phyloP scores from a whole-genome alignment of 441 rosid species.

The Pelargonium citronellum region DNA sequence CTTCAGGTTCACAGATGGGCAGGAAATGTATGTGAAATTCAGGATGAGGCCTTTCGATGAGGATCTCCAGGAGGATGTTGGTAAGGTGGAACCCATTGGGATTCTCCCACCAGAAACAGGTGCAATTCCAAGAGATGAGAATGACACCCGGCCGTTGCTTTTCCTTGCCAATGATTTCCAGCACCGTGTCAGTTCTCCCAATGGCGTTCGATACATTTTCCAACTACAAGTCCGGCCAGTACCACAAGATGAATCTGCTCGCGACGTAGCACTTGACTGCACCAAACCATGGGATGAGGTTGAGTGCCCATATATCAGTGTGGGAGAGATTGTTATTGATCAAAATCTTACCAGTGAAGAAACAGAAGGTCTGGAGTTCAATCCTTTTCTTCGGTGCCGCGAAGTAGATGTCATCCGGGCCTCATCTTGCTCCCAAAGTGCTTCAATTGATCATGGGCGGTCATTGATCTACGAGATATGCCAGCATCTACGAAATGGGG shows the following conservation, averaged over 20 bases:
- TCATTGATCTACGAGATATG: slow-evolving; percentile 64
- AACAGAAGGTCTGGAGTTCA: slow-evolving; percentile 50
- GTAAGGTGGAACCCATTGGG: slow-evolving; percentile 54
- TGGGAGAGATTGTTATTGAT: slow-evolving; percentile 46
- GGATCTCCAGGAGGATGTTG: slow-evolving; percentile 43
- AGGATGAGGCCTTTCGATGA: slow-evolving; percentile 46
- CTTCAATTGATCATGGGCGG: slow-evolving; percentile 72
- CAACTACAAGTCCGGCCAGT: slow-evolving; percentile 46
- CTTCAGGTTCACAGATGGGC: slow-evolving; percentile 47
- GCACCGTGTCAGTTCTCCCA: slow-evolving; percentile 37
- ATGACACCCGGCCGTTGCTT: slow-evolving; percentile 51
- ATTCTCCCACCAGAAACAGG: slow-evolving; percentile 84
- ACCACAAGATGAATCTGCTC: slow-evolving; percentile 36
- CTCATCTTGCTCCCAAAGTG: slow-evolving; percentile 47
- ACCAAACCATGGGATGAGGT: slow-evolving; percentile 55
- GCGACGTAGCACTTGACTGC: slow-evolving; percentile 50
- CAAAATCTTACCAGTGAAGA: slow-evolving; percentile 45
- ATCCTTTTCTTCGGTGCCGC: slow-evolving; percentile 44
- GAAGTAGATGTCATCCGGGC: slow-evolving; percentile 57
- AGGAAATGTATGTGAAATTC: slow-evolving; percentile 60
- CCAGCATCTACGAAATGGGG: slow-evolving; percentile 49
- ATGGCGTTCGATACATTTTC: slow-evolving; percentile 48
- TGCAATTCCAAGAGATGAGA: slow-evolving; percentile 55
- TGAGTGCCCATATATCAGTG: slow-evolving; percentile 45
- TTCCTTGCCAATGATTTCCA: slow-evolving; percentile 65